Percentiles rank a stretch among this genome's conserved stretches.
These are phyloP conservation scores for Rosa rugosa DNA, from an alignment of 306 rosid genomes.

Conservation along the genomic window DNA sequence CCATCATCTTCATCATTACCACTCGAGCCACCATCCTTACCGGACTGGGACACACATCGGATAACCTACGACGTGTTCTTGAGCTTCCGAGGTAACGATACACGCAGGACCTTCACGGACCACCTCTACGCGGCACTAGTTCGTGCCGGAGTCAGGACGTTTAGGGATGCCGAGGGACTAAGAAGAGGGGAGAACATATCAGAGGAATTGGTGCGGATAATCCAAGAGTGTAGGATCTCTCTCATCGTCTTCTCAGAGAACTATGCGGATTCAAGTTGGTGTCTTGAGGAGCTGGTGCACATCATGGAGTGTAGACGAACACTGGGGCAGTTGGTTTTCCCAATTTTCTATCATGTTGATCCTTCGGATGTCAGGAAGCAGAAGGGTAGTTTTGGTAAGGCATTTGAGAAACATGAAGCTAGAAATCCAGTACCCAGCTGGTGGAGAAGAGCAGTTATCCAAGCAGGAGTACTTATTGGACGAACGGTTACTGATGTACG, in stretches of 20 bases:
- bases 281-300: background rate
- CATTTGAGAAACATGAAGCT: too few species aligned
- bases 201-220: background rate
- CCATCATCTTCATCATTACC: too few species aligned
- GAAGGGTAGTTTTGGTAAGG: too few species aligned
- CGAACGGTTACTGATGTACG: too few species aligned
- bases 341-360: background rate
- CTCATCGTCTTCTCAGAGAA: background rate
- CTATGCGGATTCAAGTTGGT: background rate
- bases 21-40: too few species aligned
- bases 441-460: too few species aligned
- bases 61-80: too few species aligned
- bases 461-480: too few species aligned
- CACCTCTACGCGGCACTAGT: background rate
- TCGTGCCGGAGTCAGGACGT: background rate
- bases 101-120: background rate
- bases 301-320: background rate
- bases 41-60: too few species aligned
- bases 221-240: background rate
- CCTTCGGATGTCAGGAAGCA: background rate
- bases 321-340: background rate
- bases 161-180: background rate
- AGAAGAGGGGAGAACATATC: background rate
- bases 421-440: too few species aligned
- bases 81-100: too few species aligned